Evolutionary conservation across 2,329 filamentous ascomycete species (phyloP).

Genomic region (Cladobotryum protrusum): DNA sequence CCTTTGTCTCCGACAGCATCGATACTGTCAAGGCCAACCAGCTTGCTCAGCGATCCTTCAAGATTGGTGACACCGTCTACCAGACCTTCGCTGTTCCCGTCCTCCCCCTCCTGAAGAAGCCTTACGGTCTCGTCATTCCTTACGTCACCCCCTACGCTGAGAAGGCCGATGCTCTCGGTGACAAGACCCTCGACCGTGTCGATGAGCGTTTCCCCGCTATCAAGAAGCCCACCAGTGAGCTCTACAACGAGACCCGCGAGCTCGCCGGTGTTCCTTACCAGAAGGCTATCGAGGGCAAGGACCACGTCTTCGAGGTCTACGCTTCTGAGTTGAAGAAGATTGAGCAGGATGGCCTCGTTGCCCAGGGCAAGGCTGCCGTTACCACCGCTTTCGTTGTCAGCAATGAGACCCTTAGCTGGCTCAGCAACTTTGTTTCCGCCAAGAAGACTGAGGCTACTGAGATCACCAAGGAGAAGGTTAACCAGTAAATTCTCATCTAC

Average conservation of each 20-base stretch:
- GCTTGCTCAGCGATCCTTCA: slow-evolving; percentile 75
- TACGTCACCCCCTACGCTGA: slow-evolving; percentile 75
- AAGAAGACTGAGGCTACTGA: slow-evolving; percentile 59
- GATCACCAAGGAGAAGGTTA: slow-evolving; percentile 44
- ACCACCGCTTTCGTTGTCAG: slow-evolving; percentile 62
- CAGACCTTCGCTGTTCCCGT: slow-evolving; percentile 70
- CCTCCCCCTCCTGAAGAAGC: slow-evolving; percentile 62
- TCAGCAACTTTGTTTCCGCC: slow-evolving; percentile 51
- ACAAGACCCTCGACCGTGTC: slow-evolving; percentile 62
- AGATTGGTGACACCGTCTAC: slow-evolving; percentile 69
- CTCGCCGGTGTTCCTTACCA: slow-evolving; percentile 57
- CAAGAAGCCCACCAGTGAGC: slow-evolving; percentile 67
- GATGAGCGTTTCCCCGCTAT: slow-evolving; percentile 66
- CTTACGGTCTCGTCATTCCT: slow-evolving; percentile 53
- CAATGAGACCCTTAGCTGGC: slow-evolving; percentile 56
- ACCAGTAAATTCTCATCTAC: slow-evolving; percentile 29
- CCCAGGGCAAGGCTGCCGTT: slow-evolving; percentile 63
- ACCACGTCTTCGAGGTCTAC: slow-evolving; percentile 54
- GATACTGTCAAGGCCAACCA: slow-evolving; percentile 73
- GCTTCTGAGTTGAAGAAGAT: slow-evolving; percentile 55
- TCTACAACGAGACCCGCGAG: slow-evolving; percentile 58
- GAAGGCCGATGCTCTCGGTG: slow-evolving; percentile 72
- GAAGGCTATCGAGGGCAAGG: slow-evolving; percentile 54
- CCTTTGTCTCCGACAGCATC: slow-evolving; percentile 73
- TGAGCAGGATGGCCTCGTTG: slow-evolving; percentile 57